Evolutionary conservation across 2,329 filamentous ascomycete species (phyloP), one percentile per base, ranked within the genome.

Genomic region (Colletotrichum tabaci): DNA sequence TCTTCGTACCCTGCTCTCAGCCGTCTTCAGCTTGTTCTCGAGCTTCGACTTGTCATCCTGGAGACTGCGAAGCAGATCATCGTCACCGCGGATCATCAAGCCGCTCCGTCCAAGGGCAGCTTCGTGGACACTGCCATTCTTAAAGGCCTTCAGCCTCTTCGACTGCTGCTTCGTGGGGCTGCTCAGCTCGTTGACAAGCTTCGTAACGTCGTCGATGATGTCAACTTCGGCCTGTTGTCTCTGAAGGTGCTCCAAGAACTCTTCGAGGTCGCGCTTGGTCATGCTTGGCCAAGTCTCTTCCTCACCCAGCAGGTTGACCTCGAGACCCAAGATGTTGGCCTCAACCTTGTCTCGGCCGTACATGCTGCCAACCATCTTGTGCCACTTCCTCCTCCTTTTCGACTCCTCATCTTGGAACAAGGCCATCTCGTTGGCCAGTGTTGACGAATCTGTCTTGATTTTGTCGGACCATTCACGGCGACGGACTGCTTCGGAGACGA

Each of bases 61-160:
- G n/a, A 98, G 82, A 74, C 86, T 93, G 78, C 87, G 88, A 44
- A 93, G 87, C 73, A 95, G 85, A 74, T 98, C 95, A 77, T 97
- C 94, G 73, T 96, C 93, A n/a, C 94, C 95, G 49, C 94, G 91
- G 16, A 97, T 89, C 77, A 98, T 84, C 12, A 98, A 87, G 1
- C 94, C 96, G 74, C 94, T 97, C 77, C 93, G 91, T n/a, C 94
- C 94, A 73, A 98, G 88, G 3, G 90, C 90, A n/a, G 92, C 92
- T 79, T 98, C 96, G 77, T 98, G 95, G 47, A 98, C 89, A 78
- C 96, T 98, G 18, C 96, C 96, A 78, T 97, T 96, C 79, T 98
- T 98, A 85, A 99, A 98, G 6, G 94, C 95, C 80, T 96, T 97
- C 8, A 96, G 90, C 68, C 94, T 90, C 81, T 94, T 95, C 72